Evolutionary conservation across 2,329 filamentous ascomycete genomes (phyloP), one percentile per base, ranked within the genome.

Genomic region (Aspergillus proliferans): DNA sequence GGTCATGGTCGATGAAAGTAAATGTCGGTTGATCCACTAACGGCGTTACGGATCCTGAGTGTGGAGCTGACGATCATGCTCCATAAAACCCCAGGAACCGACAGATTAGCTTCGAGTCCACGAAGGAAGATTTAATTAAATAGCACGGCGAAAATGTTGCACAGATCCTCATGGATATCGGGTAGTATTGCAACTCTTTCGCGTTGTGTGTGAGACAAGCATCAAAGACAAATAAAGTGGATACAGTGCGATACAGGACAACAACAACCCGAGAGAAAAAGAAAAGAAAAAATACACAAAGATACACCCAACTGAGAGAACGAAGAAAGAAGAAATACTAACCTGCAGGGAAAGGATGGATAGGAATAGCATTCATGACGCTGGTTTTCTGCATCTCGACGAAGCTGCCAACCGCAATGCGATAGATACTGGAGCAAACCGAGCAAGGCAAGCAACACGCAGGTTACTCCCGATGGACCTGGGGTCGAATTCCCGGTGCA

Each of bases 1-100:
- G 65, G 51, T 69, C 64, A 47, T 71, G 68, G 50, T 69, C 66
- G 50, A 72, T 71, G 51, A 72, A 72, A 19, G 69, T 71, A 42
- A 68, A 72, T 5, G 61, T 64, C 12, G 62, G 66, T 43, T 52
- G 58, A 53, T 67, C 59, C 46, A 58, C 54, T 36, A 55, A 52
- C 19, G 56, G 44, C 24, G 57, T 40, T 52, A 53, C 56, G 28
- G 59, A 47, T 43, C 50, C 52, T 33, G 56, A 47, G 42, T 55
- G 61, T 61, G 58, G 30, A 48, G 14, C 26, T 40, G 38, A 40
- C 6, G 15, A 19, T 19, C 15, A 40, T 19, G n/a, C 18, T 21
- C 38, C 38, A 40, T 18, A 38, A 6, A 38, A 38, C 6, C 34
- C 34, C 26, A 30, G 26, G 26, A 30, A 12, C 26, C 26, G 7